A percentile compares a stretch with the other conserved stretches of the same genome.
These are phyloP conservation scores for Anisodus tanguticus DNA, from an alignment of 257 asterid genomes.

Conservation along the genomic window DNA sequence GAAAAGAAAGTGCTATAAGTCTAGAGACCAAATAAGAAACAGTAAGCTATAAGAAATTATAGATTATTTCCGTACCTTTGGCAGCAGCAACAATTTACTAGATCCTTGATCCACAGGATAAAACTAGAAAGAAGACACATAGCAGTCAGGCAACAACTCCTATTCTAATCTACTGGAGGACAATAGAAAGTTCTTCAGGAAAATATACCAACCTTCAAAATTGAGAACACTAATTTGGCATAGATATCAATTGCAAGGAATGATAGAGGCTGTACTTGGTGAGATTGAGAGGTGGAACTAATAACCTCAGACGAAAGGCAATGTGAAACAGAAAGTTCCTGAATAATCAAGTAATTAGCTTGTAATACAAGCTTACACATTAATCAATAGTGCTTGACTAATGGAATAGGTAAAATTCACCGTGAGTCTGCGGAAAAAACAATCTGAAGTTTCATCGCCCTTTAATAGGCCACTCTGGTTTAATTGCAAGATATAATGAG, in stretches of 20 bases:
- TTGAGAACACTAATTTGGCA: slow-evolving; percentile 78
- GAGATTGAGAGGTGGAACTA: slow-evolving; percentile 65
- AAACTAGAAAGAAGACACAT: slow-evolving; percentile 55
- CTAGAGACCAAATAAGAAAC: slow-evolving; percentile 31
- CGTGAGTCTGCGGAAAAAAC: slow-evolving; percentile 80
- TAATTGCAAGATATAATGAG: slow-evolving; percentile 63
- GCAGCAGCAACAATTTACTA: slow-evolving; percentile 70
- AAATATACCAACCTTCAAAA: slow-evolving; percentile 70
- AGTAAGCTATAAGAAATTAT: slow-evolving; percentile 17
- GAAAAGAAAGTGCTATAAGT: slow-evolving; percentile 23
- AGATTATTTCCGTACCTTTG: slow-evolving; percentile 61
- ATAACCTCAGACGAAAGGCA: slow-evolving; percentile 82
- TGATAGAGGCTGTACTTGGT: slow-evolving; percentile 72
- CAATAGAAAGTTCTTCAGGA: slow-evolving; percentile 8
- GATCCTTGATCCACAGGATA: slow-evolving; percentile 80
- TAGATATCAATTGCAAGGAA: slow-evolving; percentile 95
- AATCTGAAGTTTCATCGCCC: slow-evolving; percentile 90
- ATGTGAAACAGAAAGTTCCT: slow-evolving; percentile 93
- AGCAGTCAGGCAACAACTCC: slow-evolving; percentile 5
- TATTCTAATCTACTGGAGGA: neutral
- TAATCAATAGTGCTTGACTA: neutral
- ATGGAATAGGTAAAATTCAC: slow-evolving; percentile 43
- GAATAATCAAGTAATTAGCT: slow-evolving; percentile 34
- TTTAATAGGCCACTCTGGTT: slow-evolving; percentile 83
- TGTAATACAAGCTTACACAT: neutral